These are phyloP conservation scores for Pulicaria dysenterica DNA, from an alignment of 129 eudicot species.

Conservation along the genomic window DNA sequence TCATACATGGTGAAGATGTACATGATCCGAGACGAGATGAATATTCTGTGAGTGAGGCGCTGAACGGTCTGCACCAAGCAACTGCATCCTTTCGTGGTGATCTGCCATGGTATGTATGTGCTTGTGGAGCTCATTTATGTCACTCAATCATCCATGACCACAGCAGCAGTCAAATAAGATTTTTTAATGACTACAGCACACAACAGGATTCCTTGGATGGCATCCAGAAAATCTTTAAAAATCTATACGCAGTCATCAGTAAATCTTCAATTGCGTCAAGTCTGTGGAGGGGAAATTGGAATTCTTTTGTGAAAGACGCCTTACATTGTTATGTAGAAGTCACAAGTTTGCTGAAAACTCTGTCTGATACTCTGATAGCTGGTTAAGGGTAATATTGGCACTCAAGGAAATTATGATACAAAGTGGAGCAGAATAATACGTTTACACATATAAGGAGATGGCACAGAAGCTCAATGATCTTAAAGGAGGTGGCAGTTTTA, in stretches of 20 bases:
- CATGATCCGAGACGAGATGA: not conserved
- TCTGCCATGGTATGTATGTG: constrained; percentile 5
- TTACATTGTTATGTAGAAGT: too few relatives aligned
- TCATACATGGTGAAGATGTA: not conserved
- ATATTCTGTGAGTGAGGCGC: not conserved
- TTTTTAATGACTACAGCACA: not conserved
- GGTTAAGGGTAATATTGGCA: too few relatives aligned
- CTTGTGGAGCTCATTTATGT: constrained; percentile 1
- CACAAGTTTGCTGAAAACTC: too few relatives aligned
- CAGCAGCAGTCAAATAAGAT: not conserved
- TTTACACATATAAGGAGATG: too few relatives aligned
- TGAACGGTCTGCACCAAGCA: not conserved
- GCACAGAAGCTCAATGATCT: too few relatives aligned
- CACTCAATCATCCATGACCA: not conserved
- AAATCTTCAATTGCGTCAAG: too few relatives aligned
- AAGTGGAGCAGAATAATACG: too few relatives aligned
- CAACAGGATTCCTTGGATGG: not conserved
- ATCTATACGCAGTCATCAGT: not conserved
- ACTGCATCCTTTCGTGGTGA: not conserved
- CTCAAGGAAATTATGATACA: too few relatives aligned
- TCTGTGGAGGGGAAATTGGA: too few relatives aligned
- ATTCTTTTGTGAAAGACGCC: too few relatives aligned
- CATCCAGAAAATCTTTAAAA: not conserved
- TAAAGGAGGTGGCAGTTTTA: too few relatives aligned
- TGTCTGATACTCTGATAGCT: too few relatives aligned